A percentile compares a stretch with the other conserved stretches of the same genome.
phyloP scores from a whole-genome alignment of 164 flowering plant species.

The Warburgia ugandensis region DNA sequence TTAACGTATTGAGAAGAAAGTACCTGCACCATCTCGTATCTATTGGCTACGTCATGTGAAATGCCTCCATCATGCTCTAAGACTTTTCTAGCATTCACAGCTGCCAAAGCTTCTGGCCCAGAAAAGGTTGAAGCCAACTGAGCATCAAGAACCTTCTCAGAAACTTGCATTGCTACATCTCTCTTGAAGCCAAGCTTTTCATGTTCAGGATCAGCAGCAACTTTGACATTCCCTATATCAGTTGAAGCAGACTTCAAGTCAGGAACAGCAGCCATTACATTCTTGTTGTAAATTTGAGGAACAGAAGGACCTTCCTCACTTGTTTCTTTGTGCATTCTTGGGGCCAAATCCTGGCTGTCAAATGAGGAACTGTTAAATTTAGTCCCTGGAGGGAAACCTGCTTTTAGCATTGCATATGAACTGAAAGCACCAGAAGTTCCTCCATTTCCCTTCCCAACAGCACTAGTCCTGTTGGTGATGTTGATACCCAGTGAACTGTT shows the following conservation, averaged over 20 bases:
- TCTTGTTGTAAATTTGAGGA: too few species aligned
- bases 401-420: slow-evolving; percentile 31
- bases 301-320: slow-evolving; percentile 26
- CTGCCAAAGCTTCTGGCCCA: slow-evolving; percentile 28
- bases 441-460: slow-evolving; percentile 37
- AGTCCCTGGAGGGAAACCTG: slow-evolving; percentile 30
- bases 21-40: slow-evolving; percentile 44
- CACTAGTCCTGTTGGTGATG: slow-evolving; percentile 24
- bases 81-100: slow-evolving; percentile 22
- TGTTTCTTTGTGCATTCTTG: slow-evolving; percentile 28
- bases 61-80: slow-evolving; percentile 45
- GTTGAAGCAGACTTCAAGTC: too few species aligned
- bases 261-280: too few species aligned
- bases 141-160: slow-evolving; percentile 22
- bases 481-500: slow-evolving; percentile 9
- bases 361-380: slow-evolving; percentile 26
- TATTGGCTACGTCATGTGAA: slow-evolving; percentile 23
- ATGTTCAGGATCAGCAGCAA: slow-evolving; percentile 21
- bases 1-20: too few species aligned
- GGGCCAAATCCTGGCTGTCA: slow-evolving; percentile 27
- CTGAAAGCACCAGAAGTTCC: slow-evolving; percentile 32
- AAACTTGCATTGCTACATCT: slow-evolving; percentile 10
- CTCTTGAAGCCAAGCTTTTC: slow-evolving; percentile 24
- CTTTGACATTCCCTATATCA: too few species aligned
- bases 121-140: slow-evolving; percentile 21